Evolutionary conservation across 2,329 filamentous ascomycete genomes (phyloP).

Genomic region (Metarhizium robertsii): DNA sequence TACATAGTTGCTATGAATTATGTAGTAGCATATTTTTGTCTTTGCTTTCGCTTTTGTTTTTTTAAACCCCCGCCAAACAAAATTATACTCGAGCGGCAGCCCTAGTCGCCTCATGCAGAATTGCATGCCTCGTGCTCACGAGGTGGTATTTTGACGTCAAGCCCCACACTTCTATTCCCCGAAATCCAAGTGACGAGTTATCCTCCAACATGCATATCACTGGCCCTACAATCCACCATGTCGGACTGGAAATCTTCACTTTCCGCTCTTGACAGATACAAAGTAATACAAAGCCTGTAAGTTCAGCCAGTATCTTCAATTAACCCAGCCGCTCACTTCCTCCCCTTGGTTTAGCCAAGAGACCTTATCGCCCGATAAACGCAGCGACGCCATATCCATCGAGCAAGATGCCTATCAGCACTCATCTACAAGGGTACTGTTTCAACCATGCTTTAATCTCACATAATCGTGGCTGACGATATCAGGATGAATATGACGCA

Average conservation of each 20-base stretch:
- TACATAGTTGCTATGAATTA: too few relatives aligned
- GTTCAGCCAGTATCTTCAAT: background rate
- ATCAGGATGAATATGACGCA: slow-evolving; percentile 49
- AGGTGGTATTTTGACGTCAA: too few relatives aligned
- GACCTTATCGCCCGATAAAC: slow-evolving; percentile 18
- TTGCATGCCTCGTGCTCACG: too few relatives aligned
- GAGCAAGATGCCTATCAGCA: slow-evolving; percentile 56
- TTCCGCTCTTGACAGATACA: slow-evolving; percentile 51
- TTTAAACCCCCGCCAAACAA: too few relatives aligned
- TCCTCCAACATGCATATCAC: background rate
- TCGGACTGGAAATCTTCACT: slow-evolving; percentile 41
- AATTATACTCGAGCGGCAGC: too few relatives aligned
- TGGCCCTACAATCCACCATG: slow-evolving; percentile 5
- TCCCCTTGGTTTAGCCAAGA: slow-evolving; percentile 15
- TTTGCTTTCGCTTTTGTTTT: too few relatives aligned
- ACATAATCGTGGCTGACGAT: background rate
- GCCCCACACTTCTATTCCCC: too few relatives aligned
- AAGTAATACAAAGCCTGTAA: slow-evolving; percentile 46
- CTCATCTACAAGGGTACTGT: slow-evolving; percentile 47
- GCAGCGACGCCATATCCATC: slow-evolving; percentile 46
- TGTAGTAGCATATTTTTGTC: too few relatives aligned
- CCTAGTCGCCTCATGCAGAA: too few relatives aligned
- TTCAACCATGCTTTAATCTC: slow-evolving; percentile 1
- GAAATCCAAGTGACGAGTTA: too few relatives aligned
- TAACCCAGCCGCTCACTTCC: background rate